phyloP scores from a whole-genome alignment of 2,329 filamentous ascomycete genomes.

The Diaporthe amygdali region DNA sequence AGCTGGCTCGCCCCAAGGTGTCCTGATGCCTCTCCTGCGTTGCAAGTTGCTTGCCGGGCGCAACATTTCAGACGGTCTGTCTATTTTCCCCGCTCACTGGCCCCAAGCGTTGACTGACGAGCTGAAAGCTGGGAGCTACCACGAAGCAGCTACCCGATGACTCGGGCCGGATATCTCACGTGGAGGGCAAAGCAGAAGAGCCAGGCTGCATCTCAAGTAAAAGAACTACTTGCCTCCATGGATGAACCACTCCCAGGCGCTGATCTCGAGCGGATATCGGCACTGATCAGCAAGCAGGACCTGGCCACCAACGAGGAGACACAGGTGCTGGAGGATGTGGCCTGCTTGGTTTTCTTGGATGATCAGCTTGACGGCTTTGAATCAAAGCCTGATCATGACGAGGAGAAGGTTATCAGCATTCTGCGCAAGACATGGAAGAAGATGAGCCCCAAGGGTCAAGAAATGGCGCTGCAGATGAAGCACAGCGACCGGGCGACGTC shows the following conservation, averaged over 20 bases:
- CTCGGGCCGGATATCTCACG: constrained; percentile 75
- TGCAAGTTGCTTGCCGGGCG: constrained; percentile 79
- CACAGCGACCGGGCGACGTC: constrained; percentile 66
- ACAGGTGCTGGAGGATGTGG: constrained; percentile 82
- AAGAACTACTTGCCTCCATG: constrained; percentile 57
- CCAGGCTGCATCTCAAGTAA: constrained; percentile 60
- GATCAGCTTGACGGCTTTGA: constrained; percentile 86
- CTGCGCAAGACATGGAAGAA: constrained; percentile 78
- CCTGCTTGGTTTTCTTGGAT: constrained; percentile 86
- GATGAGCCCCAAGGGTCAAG: constrained; percentile 68
- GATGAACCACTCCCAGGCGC: constrained; percentile 45
- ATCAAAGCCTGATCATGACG: constrained; percentile 66
- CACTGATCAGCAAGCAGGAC: constrained; percentile 80
- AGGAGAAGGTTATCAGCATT: constrained; percentile 77
- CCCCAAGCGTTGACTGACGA: constrained; percentile 9
- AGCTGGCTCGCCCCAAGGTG: constrained; percentile 68
- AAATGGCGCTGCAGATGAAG: constrained; percentile 69
- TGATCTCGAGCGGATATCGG: constrained; percentile 67
- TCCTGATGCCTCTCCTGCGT: constrained; percentile 66
- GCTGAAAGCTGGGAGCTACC: constrained; percentile 75
- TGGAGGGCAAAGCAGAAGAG: constrained; percentile 79
- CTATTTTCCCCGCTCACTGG: not conserved
- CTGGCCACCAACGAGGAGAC: constrained; percentile 66
- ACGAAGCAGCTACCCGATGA: constrained; percentile 74
- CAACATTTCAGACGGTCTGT: constrained; percentile 77